Evolutionary conservation across 345 rosid species (phyloP).

Genomic region (Eucalyptus melliodora): DNA sequence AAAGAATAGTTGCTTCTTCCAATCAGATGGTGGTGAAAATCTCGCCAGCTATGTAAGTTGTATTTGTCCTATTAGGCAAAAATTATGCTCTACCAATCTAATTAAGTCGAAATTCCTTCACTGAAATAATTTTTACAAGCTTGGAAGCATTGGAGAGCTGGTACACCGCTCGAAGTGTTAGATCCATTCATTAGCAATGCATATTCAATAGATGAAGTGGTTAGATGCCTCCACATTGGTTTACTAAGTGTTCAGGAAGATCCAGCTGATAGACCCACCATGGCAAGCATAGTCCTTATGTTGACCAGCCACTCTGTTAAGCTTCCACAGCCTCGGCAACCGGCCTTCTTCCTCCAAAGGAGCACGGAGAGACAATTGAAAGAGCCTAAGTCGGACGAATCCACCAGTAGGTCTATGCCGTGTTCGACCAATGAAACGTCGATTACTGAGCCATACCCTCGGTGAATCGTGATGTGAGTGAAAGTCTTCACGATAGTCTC

Average conservation of each 20-base stretch:
- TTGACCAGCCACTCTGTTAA: neutral
- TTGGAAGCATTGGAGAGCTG: constrained; percentile 11
- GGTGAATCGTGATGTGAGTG: neutral
- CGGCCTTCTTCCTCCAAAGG: constrained; percentile 3
- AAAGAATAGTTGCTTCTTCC: constrained; percentile 6
- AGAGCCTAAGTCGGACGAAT: neutral
- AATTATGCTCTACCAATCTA: too few relatives aligned
- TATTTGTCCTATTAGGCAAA: too few relatives aligned
- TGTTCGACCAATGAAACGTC: neutral
- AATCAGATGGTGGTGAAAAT: neutral
- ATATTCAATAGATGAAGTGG: constrained; percentile 2
- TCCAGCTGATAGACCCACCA: constrained; percentile 6
- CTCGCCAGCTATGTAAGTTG: neutral
- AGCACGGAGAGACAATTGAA: neutral
- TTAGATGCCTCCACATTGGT: constrained; percentile 3
- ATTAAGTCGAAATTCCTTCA: neutral
- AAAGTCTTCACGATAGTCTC: neutral
- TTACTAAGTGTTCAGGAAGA: constrained; percentile 10
- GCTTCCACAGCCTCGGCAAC: neutral
- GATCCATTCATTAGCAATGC: constrained; percentile 1
- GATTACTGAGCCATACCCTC: neutral
- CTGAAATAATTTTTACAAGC: neutral
- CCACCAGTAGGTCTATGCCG: neutral
- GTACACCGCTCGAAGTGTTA: neutral
- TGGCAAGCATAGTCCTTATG: constrained; percentile 5